Conservation (phyloP, 2,329 filamentous ascomycete species). For the Emergomyces orientalis region DNA sequence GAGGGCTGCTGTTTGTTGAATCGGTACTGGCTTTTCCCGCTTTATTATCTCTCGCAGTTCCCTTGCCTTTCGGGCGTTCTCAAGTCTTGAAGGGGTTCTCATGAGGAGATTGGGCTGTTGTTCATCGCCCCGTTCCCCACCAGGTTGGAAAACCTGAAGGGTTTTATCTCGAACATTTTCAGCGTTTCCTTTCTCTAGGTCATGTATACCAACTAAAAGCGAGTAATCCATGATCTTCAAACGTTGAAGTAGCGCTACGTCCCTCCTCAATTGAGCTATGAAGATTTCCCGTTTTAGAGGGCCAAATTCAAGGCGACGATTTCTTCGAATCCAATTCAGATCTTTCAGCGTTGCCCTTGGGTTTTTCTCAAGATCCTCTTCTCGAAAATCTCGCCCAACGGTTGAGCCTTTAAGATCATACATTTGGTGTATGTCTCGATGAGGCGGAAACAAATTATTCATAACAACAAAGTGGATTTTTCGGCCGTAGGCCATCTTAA, state of each 20-base stretch:
- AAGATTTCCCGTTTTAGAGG: conserved; percentile 81
- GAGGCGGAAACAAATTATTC: conserved; percentile 98
- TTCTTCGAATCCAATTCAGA: conserved; percentile 84
- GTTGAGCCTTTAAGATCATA: conserved; percentile 97
- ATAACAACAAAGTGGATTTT: conserved; percentile 99
- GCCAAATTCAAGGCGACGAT: conserved; percentile 79
- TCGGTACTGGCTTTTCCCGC: conserved; percentile 83
- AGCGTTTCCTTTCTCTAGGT: conserved; percentile 81
- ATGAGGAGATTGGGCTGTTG: conserved; percentile 57
- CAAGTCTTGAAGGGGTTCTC: conserved; percentile 85
- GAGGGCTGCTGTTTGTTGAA: conserved; percentile 77
- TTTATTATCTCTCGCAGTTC: conserved; percentile 89
- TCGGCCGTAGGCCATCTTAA: conserved; percentile 95
- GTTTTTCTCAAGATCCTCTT: conserved; percentile 79
- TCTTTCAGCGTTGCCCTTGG: conserved; percentile 92
- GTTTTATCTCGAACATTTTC: conserved; percentile 88
- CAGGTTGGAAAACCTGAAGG: conserved; percentile 85
- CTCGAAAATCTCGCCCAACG: conserved; percentile 80
- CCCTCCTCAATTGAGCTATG: conserved; percentile 75
- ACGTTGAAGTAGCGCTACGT: conserved; percentile 76
- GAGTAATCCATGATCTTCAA: conserved; percentile 99
- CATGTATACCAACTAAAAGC: conserved; percentile 86
- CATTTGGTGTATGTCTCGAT: conserved; percentile 92
- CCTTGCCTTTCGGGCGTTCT: conserved; percentile 80
- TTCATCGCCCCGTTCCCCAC: conserved; percentile 59